Evolutionary conservation across 1,284 basidiomycete species (phyloP), one percentile per base, ranked within the genome.

Genomic region (Apiotrichum gracile): DNA sequence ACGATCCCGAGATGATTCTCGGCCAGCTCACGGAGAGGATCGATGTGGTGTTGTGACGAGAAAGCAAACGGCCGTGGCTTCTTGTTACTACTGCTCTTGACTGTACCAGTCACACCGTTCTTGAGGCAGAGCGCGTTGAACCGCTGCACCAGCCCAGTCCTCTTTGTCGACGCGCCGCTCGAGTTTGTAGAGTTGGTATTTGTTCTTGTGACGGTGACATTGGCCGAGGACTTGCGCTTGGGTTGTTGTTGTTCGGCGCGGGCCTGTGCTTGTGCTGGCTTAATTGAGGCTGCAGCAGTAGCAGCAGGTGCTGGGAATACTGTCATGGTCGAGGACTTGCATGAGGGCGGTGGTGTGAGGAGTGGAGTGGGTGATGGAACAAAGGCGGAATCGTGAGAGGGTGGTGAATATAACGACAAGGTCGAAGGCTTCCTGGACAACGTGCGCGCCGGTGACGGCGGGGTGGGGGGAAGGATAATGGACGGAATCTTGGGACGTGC

Each of bases 61-160:
- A n/a, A 22, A 4, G 29, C 7, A 5, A 22, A 22, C 16, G 17
- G 9, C 6, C 13, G 7, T n/a, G 13, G 10, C 8, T 29, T 17
- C 25, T 12, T 25, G 26, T 5, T 24, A 19, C n/a, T n/a, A n/a
- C 21, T 31, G 43, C 29, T 26, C 27, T 34, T 45, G 19, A 24
- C 43, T 2, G 27, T 13, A 21, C 43, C 43, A 3, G 43, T 45
- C 26, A 45, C 21, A 31, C 43, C 43, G 29, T 45, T 22, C 27
- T 45, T 45, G 33, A 46, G 45, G 22, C 45, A 46, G 33, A 46
- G 34, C 14, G 22, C 45, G 22, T 37, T 46, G 33, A 46, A 46
- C 29, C 21, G 31, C 3, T 45, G 31, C 19, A 45, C 25, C 16
- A 45, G 29, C 2, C 13, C 13, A 2, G 21, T 2, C 13, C 38